Conservation (phyloP, 805 yeast genomes). For the Wickerhamomyces xylosicus region DNA sequence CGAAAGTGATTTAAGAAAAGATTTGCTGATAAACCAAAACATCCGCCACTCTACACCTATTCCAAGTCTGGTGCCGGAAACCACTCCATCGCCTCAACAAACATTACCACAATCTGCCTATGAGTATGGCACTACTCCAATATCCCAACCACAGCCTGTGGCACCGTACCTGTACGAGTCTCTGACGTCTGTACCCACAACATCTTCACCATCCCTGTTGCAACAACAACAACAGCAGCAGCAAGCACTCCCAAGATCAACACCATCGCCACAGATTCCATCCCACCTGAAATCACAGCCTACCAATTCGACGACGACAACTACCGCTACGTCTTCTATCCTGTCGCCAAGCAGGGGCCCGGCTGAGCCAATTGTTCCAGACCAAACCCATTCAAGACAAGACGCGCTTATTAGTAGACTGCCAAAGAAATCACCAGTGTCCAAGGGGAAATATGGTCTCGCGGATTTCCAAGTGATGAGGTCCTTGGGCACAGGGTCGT, state of each 20-base stretch:
- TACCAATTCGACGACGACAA: neutral
- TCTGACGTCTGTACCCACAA: neutral
- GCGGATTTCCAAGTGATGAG: constrained; percentile 76
- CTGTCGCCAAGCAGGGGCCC: too few species aligned
- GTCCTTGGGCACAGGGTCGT: constrained; percentile 91
- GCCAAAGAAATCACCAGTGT: constrained; percentile 19
- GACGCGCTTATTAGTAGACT: constrained; percentile 13
- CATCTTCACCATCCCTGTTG: neutral
- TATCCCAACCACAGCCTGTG: neutral
- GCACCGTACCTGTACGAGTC: neutral
- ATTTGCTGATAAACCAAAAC: neutral
- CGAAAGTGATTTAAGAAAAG: neutral
- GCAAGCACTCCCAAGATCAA: neutral
- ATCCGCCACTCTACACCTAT: neutral
- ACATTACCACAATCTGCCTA: too few species aligned
- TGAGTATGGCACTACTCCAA: neutral
- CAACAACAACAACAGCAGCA: neutral
- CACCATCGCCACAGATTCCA: neutral
- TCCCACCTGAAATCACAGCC: neutral
- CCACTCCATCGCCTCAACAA: neutral
- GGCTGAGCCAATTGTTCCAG: constrained; percentile 1
- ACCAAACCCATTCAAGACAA: constrained; percentile 1
- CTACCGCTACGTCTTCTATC: constrained; percentile 1
- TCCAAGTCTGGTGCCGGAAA: neutral
- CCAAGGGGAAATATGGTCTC: constrained; percentile 65